These are phyloP conservation scores for Neurospora sp. DNA, from an alignment of 495 filamentous ascomycete genomes.

Conservation along the genomic window DNA sequence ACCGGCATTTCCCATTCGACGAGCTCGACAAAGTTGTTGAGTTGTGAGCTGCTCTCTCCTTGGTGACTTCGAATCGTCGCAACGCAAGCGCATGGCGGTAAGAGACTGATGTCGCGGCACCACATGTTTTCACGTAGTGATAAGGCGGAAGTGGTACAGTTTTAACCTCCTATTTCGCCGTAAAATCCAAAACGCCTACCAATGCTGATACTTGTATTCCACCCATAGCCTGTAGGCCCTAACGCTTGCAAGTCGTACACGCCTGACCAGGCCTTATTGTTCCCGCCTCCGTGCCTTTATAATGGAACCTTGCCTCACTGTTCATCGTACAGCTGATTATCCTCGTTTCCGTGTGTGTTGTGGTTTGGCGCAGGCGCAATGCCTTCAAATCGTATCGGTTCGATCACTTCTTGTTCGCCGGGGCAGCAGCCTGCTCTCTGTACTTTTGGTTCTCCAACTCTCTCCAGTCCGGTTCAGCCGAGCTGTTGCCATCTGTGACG, in stretches of 20 bases:
- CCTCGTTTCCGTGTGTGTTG: background rate
- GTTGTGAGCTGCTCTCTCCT: background rate
- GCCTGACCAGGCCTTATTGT: background rate
- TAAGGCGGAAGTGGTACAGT: background rate
- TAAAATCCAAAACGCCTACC: background rate
- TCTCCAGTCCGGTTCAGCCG: constrained; percentile 41
- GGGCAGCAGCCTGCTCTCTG: constrained; percentile 21
- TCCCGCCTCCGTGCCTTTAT: background rate
- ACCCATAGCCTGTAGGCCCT: background rate
- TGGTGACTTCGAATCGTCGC: background rate
- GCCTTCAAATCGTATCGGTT: background rate
- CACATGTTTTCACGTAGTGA: background rate
- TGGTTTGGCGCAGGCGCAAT: background rate
- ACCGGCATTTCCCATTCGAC: background rate
- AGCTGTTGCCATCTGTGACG: constrained; percentile 41
- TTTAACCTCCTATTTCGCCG: background rate
- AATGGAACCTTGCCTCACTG: background rate
- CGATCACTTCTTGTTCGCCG: constrained; percentile 10
- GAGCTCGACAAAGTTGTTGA: background rate
- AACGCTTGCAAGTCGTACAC: background rate
- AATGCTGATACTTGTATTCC: background rate
- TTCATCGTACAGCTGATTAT: background rate
- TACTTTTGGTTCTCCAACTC: constrained; percentile 46
- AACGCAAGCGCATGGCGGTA: background rate
- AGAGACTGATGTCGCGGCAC: background rate